Percentiles rank a stretch among this genome's conserved stretches.
These are phyloP conservation scores for Cladosporium sphaerospermum DNA, from an alignment of 2,329 filamentous ascomycete genomes.

Conservation along the genomic window DNA sequence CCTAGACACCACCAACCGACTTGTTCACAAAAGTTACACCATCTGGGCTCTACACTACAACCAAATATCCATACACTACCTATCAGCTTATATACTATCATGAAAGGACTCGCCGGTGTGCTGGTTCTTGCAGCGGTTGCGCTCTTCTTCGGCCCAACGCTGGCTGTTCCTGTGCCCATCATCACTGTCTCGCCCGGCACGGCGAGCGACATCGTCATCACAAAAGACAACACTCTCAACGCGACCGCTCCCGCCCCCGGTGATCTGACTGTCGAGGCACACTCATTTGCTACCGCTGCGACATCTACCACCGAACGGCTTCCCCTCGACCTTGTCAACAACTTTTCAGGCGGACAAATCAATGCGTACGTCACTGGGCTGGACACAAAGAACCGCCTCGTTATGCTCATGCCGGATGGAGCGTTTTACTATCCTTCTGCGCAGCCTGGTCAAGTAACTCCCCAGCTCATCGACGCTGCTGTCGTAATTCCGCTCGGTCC, in stretches of 20 bases:
- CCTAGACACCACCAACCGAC: no score
- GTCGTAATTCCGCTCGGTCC: conserved; percentile 39
- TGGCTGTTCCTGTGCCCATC: conserved; percentile 15
- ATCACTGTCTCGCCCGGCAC: conserved; percentile 19
- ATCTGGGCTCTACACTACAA: no score
- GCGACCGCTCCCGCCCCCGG: conserved; percentile 15
- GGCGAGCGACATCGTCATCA: conserved; percentile 21
- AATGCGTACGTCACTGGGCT: conserved; percentile 45
- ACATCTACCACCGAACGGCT: conserved; percentile 11
- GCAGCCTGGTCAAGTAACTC: conserved; percentile 23
- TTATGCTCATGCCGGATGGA: conserved; percentile 41
- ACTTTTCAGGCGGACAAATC: conserved; percentile 33
- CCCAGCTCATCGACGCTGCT: conserved; percentile 33
- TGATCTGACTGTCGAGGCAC: not conserved
- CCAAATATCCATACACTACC: not conserved
- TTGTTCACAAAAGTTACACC: no score
- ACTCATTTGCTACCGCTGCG: conserved; percentile 2
- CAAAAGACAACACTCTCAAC: conserved; percentile 22
- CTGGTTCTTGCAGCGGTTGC: not conserved
- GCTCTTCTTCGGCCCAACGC: conserved; percentile 9
- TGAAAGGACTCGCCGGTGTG: not conserved
- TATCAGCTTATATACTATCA: not conserved
- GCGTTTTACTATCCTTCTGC: conserved; percentile 40
- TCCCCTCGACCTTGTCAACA: conserved; percentile 38
- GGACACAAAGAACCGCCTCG: conserved; percentile 35